Percentiles rank a stretch among this genome's conserved stretches.
Evolutionary conservation across 768 basidiomycete species (phyloP).

Genomic region (Gymnopilus dilepis): DNA sequence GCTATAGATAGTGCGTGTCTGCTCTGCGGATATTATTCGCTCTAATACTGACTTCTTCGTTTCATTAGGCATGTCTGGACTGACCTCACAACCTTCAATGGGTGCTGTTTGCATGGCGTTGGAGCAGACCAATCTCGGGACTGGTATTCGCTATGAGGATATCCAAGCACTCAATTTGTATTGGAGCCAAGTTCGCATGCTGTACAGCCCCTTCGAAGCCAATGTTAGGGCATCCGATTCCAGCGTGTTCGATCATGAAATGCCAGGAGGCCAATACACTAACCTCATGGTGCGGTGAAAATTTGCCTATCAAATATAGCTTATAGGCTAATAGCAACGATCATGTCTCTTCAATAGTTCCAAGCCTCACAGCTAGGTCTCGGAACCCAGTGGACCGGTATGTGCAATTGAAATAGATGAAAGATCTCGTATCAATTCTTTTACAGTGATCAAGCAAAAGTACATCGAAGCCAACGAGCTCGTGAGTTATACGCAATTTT

Average conservation of each 20-base stretch:
- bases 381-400: conserved; percentile 94
- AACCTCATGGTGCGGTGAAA: conserved; percentile 78
- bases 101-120: conserved; percentile 94
- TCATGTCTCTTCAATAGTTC: conserved; percentile 63
- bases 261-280: conserved; percentile 98
- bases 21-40: neutral
- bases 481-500: conserved; percentile 42
- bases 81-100: conserved; percentile 99
- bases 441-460: conserved; percentile 91
- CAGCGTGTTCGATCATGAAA: conserved; percentile 98
- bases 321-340: conserved; percentile 23
- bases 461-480: conserved; percentile 98
- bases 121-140: conserved; percentile 92
- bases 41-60: conserved; percentile 4
- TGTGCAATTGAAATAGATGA: conserved; percentile 17
- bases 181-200: conserved; percentile 96
- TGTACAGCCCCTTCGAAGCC: conserved; percentile 97
- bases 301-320: conserved; percentile 5
- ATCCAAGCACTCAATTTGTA: conserved; percentile 97
- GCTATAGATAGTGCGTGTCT: conserved; percentile 90
- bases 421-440: conserved; percentile 18
- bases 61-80: conserved; percentile 88
- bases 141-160: conserved; percentile 96
- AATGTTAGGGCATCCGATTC: conserved; percentile 97
- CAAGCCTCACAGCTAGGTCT: conserved; percentile 97